Conservation (phyloP, 129 eudicot genomes). For the Calendula officinalis region DNA sequence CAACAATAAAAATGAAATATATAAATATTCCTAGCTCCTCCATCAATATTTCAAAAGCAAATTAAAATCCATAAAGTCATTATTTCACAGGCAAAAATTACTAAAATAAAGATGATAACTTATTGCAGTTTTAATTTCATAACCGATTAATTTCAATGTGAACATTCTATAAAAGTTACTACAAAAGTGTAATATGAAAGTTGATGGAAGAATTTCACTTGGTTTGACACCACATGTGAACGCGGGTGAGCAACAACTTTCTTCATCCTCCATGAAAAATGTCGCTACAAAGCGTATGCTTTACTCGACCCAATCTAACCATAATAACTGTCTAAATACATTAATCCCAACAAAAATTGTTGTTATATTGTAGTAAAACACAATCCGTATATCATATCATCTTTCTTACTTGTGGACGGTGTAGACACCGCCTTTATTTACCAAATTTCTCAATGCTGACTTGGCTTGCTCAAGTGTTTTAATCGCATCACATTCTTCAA, state of each 20-base stretch:
- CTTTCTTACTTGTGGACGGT: slow-evolving; percentile 47
- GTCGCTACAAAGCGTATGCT: neutral
- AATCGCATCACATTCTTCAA: slow-evolving; percentile 69
- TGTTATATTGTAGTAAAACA: slow-evolving; percentile 3
- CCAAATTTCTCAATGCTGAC: slow-evolving; percentile 64
- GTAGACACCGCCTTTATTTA: slow-evolving; percentile 51
- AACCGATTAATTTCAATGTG: too few relatives aligned
- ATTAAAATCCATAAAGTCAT: too few relatives aligned
- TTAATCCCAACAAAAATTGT: slow-evolving; percentile 3
- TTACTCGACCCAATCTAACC: neutral
- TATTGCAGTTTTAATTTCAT: too few relatives aligned
- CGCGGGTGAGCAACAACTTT: too few relatives aligned
- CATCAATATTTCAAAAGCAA: too few relatives aligned
- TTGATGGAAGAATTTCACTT: neutral
- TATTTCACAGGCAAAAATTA: too few relatives aligned
- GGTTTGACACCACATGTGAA: neutral
- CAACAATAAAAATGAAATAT: too few relatives aligned
- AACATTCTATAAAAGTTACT: too few relatives aligned
- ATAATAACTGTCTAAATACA: slow-evolving; percentile 1
- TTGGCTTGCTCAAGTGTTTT: slow-evolving; percentile 95
- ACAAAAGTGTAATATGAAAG: too few relatives aligned
- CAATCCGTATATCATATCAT: slow-evolving; percentile 6
- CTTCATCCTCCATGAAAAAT: neutral
- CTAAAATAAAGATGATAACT: too few relatives aligned
- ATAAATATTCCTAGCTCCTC: too few relatives aligned